phyloP scores from a whole-genome alignment of 176 grass and related monocot species.

The Lolium rigidum region DNA sequence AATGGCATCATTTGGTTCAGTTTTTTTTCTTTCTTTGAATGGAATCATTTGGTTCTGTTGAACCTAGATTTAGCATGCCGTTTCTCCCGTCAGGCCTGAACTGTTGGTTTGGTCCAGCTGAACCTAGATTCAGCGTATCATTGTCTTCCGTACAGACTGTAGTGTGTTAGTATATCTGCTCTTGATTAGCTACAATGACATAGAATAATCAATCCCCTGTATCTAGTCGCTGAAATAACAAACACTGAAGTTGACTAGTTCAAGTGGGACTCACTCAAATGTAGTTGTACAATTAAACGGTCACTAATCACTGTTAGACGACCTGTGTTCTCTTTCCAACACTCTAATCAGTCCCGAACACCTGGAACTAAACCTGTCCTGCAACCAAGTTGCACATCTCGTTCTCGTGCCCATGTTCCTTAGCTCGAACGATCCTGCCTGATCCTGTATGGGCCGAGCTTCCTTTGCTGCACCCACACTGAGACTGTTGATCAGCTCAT shows the following conservation, averaged over 20 bases:
- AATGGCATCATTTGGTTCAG: too few species aligned
- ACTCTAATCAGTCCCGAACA: background rate
- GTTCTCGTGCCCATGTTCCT: background rate
- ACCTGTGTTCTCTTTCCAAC: background rate
- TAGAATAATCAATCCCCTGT: background rate
- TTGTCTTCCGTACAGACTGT: background rate
- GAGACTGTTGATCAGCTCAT: background rate
- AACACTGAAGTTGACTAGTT: conserved; percentile 20
- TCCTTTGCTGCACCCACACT: conserved; percentile 11
- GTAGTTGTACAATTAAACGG: background rate
- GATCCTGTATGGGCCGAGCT: background rate
- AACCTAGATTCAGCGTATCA: background rate
- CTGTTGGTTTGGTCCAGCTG: background rate
- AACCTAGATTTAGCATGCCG: background rate
- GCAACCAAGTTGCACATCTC: background rate
- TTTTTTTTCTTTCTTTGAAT: background rate
- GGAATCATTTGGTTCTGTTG: background rate
- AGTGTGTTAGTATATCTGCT: background rate
- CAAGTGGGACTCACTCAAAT: background rate
- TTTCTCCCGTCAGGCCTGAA: background rate
- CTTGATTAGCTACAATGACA: background rate
- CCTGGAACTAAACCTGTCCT: background rate
- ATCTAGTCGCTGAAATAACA: background rate
- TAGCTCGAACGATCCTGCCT: background rate
- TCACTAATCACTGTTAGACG: background rate